These are phyloP conservation scores for Ceratorhiza oryzae-sativae DNA, from an alignment of 1,284 basidiomycete species.

Conservation along the genomic window DNA sequence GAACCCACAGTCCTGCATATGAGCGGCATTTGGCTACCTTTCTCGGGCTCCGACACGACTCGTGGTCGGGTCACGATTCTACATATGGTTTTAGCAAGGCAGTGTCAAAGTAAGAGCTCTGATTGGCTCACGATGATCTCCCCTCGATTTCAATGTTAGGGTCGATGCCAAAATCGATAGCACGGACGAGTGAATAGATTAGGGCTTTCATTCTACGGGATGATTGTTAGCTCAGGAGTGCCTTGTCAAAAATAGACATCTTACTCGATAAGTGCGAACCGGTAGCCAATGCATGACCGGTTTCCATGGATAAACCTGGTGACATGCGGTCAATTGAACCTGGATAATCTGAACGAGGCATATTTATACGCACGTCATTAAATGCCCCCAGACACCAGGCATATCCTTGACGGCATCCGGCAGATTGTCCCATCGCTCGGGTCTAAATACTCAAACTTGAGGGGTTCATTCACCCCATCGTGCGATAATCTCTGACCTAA, in stretches of 20 bases:
- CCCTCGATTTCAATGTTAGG: constrained; percentile 24
- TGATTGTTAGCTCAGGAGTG: not conserved
- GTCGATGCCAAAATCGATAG: constrained; percentile 30
- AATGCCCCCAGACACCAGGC: constrained; percentile 65
- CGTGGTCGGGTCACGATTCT: constrained; percentile 38
- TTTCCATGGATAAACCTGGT: constrained; percentile 46
- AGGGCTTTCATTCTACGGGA: constrained; percentile 18
- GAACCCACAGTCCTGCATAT: constrained; percentile 6
- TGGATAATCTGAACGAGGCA: not conserved
- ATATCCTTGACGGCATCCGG: constrained; percentile 57
- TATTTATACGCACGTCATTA: constrained; percentile 60
- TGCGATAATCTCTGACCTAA: constrained; percentile 27
- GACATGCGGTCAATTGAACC: not conserved
- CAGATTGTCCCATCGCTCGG: constrained; percentile 63
- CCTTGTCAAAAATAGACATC: constrained; percentile 41
- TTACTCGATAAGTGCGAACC: constrained; percentile 71
- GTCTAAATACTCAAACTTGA: constrained; percentile 49
- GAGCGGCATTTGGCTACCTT: constrained; percentile 38
- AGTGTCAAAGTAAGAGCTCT: not conserved
- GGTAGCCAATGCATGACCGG: constrained; percentile 68
- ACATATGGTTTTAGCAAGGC: not conserved
- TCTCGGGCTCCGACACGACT: constrained; percentile 21
- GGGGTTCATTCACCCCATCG: not conserved
- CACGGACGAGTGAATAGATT: constrained; percentile 15
- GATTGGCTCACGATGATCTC: not conserved